phyloP scores from a whole-genome alignment of 2,329 filamentous ascomycete genomes.

The Ascosphaera aggregata region DNA sequence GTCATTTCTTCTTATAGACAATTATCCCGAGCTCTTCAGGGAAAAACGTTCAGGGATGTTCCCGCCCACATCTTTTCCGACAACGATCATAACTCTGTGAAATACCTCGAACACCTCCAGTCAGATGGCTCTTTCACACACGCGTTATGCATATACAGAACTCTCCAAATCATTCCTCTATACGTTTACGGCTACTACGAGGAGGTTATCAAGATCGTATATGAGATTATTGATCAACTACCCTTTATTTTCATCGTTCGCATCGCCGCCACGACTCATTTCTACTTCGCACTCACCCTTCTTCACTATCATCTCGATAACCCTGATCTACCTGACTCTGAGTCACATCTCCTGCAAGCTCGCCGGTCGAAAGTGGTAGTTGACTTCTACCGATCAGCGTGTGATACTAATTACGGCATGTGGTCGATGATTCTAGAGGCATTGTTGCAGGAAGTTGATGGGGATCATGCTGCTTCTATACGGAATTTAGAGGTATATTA shows the following conservation, averaged over 20 bases:
- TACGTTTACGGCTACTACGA: conserved; percentile 23
- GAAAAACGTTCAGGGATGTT: conserved; percentile 30
- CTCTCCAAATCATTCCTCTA: conserved; percentile 23
- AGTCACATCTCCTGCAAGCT: conserved; percentile 25
- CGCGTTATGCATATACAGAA: conserved; percentile 30
- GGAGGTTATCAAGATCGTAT: conserved; percentile 20
- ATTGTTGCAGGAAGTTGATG: conserved; percentile 27
- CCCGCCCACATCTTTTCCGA: conserved; percentile 29
- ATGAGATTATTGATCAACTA: conserved; percentile 17
- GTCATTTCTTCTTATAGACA: conserved; percentile 17
- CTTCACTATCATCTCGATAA: conserved; percentile 21
- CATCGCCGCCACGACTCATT: conserved; percentile 19
- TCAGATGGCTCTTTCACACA: conserved; percentile 21
- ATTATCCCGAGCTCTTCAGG: conserved; percentile 33
- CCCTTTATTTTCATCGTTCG: conserved; percentile 24
- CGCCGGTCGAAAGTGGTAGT: conserved; percentile 27
- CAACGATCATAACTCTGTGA: conserved; percentile 25
- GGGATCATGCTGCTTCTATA: conserved; percentile 23
- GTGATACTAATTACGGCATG: conserved; percentile 35
- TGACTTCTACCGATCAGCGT: conserved; percentile 27
- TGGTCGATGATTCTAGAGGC: conserved; percentile 34
- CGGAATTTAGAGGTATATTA: conserved; percentile 14
- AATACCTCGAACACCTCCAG: conserved; percentile 25
- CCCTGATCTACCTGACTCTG: conserved; percentile 19
- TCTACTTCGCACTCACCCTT: conserved; percentile 22